Evolutionary conservation across 2,329 filamentous ascomycete genomes (phyloP), one percentile per base, ranked within the genome.

Genomic region (Apiospora aurea): DNA sequence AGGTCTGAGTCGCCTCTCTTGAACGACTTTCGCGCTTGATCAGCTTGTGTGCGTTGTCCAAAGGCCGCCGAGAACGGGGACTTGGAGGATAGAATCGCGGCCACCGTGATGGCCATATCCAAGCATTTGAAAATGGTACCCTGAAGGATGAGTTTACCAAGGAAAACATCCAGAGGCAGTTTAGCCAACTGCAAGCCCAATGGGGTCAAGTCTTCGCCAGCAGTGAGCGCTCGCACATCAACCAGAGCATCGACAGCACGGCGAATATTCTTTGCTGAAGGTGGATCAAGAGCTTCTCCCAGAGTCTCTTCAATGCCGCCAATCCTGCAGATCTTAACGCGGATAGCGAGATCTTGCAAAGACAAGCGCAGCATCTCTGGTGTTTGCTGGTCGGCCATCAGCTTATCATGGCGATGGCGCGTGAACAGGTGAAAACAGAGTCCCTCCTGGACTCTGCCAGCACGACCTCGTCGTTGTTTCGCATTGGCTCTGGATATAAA

Each of bases 401-500:
- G 81, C 72, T 90, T 90, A 79, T 98, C 95, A 79, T 98, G 94
- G 10, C 96, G 90, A 77, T 95, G 89, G 77, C 92, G 96, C 1
- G 96, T 98, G 79, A 98, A 98, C 73, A 99, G 86, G 79, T 99
- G 96, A 82, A 98, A 98, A 82, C 96, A 98, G 0, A 98, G 86
- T 10, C 96, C 96, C 77, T 97, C 91, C 81, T 98, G 96, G 1
- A 99, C 96, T 88, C 96, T 94, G 51, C 96, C 96, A 71, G 96
- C 96, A 86, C 96, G 91, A 72, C 96, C 96, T 75, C 96, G 91
- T 72, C 96, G 91, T 81, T 99, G 96, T 79, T 98, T 98, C 1
- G 96, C 96, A 79, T 98, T 98, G 18, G 96, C 96, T 71, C 93
- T 90, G 0, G 96, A 97, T 75, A 99, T 97, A 81, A 98, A 99